phyloP scores from a whole-genome alignment of 805 yeast species.

The Nakazawaea wyomingensis region DNA sequence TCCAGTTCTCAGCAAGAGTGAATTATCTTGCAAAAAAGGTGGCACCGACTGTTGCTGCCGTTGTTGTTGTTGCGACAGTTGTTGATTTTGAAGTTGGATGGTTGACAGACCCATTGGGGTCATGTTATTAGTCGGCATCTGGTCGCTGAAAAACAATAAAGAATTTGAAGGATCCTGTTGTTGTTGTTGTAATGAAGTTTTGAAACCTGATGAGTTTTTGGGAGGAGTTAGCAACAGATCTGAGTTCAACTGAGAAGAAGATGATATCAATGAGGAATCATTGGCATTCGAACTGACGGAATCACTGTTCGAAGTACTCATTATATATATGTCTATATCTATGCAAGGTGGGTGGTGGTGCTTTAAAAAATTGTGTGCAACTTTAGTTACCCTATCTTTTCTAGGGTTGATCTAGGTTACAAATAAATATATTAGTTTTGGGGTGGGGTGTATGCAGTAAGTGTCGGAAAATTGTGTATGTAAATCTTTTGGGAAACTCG shows the following conservation, averaged over 20 bases:
- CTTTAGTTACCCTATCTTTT: constrained; percentile 2
- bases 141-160: constrained; percentile 1
- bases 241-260: constrained; percentile 3
- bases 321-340: no score
- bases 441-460: no score
- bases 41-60: constrained; percentile 2
- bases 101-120: constrained; percentile 6
- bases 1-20: constrained; percentile 10
- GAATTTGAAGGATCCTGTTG: constrained; percentile 1
- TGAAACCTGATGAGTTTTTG: background rate
- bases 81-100: background rate
- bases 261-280: constrained; percentile 6
- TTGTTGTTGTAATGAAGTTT: background rate
- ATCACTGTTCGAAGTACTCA: constrained; percentile 11
- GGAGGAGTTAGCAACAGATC: constrained; percentile 10
- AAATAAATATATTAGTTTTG: no score
- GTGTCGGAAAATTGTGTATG: no score
- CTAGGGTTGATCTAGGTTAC: background rate
- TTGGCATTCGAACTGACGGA: constrained; percentile 5
- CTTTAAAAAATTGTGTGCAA: no score
- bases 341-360: no score
- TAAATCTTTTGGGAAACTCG: no score
- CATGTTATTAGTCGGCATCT: constrained; percentile 3
- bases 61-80: background rate
- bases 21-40: constrained; percentile 2